A percentile compares a stretch with the other conserved stretches of the same genome.
Conservation (phyloP, 176 grass and related monocot species). For the Coix lacrymajobi region DNA sequence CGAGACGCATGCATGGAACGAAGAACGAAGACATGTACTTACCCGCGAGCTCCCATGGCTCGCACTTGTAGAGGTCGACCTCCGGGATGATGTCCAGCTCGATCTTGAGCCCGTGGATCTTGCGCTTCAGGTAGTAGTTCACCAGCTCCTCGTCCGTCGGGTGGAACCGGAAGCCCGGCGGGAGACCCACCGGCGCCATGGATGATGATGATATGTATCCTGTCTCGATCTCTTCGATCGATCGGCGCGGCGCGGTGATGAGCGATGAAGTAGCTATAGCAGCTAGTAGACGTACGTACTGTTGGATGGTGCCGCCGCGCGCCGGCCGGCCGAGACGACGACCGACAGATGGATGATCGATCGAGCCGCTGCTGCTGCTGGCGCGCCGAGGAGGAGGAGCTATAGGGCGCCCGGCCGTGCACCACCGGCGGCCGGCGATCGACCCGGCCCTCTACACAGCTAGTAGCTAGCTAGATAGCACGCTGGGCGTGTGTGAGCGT, state of each 20-base stretch:
- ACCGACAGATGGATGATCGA: too few relatives aligned
- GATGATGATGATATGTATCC: neutral
- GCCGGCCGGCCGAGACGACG: too few relatives aligned
- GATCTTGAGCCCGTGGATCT: conserved; percentile 95
- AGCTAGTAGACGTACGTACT: neutral
- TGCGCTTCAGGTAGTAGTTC: conserved; percentile 98
- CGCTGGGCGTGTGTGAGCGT: too few relatives aligned
- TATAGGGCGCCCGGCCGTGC: too few relatives aligned
- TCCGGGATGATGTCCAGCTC: conserved; percentile 98
- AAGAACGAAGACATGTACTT: neutral
- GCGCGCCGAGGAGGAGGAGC: too few relatives aligned
- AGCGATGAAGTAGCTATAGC: neutral
- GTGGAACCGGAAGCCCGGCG: conserved; percentile 94
- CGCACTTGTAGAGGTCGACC: conserved; percentile 97
- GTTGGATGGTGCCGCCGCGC: too few relatives aligned
- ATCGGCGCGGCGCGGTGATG: neutral
- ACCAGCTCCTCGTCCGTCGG: conserved; percentile 94
- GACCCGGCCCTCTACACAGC: too few relatives aligned
- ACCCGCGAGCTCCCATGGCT: conserved; percentile 98
- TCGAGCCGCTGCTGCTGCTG: too few relatives aligned
- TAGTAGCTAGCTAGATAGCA: too few relatives aligned
- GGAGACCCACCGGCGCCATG: conserved; percentile 97
- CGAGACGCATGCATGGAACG: neutral
- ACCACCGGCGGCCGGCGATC: neutral
- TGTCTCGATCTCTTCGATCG: neutral